These are phyloP conservation scores for Hansenula sp. DNA, from an alignment of 1,139 yeast species.

Conservation along the genomic window DNA sequence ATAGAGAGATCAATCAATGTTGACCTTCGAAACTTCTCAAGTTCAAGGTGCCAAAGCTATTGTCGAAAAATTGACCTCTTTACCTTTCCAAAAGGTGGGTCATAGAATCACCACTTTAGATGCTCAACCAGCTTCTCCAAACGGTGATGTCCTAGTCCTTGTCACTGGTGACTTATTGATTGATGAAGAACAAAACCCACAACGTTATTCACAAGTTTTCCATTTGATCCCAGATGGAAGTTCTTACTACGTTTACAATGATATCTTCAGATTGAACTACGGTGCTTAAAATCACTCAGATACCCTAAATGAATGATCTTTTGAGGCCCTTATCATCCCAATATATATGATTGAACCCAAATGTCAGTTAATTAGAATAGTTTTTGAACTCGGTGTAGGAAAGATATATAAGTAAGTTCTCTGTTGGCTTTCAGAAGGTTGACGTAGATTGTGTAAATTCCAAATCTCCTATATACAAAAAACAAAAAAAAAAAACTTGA, in stretches of 20 bases:
- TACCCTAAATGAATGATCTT: background rate
- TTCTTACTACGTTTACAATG: conserved; percentile 92
- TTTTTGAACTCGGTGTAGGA: no score
- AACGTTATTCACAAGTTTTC: conserved; percentile 95
- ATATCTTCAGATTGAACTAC: conserved; percentile 91
- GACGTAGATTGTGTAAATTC: no score
- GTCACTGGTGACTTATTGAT: conserved; percentile 91
- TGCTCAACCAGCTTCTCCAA: conserved; percentile 96
- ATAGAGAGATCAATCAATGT: conserved; percentile 90
- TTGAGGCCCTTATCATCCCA: no score
- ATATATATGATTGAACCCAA: no score
- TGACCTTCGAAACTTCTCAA: conserved; percentile 93
- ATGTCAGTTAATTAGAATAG: no score
- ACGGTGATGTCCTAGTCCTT: conserved; percentile 93
- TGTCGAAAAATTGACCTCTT: conserved; percentile 81
- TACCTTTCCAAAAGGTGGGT: conserved; percentile 89
- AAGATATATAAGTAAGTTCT: no score
- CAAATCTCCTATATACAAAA: no score
- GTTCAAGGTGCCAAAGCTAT: conserved; percentile 91
- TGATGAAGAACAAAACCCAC: conserved; percentile 94
- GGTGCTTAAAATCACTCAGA: conserved; percentile 26
- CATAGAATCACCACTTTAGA: conserved; percentile 94
- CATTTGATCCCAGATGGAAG: conserved; percentile 91
- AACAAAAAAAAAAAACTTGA: background rate
- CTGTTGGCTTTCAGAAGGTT: no score